A percentile compares a stretch with the other conserved stretches of the same genome.
Evolutionary conservation across 108 stramenopile species (phyloP).

Genomic region (Epithemia pelagica): DNA sequence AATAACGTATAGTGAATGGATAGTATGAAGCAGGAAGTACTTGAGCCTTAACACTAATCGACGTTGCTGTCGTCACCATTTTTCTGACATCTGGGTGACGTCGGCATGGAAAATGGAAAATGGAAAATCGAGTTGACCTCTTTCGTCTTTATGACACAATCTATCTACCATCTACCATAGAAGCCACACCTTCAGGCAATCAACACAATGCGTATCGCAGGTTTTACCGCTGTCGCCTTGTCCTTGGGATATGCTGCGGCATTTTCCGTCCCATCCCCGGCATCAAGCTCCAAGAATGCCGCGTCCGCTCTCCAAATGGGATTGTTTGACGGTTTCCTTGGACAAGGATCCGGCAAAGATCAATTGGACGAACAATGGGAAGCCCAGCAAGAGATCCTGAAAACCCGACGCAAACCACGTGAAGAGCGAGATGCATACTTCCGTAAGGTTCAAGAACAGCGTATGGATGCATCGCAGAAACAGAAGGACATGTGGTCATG

Average conservation of each 20-base stretch:
- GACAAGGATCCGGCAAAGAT: slow-evolving; percentile 46
- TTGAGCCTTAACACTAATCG: too few relatives aligned
- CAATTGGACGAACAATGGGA: slow-evolving; percentile 65
- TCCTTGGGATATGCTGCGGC: background rate
- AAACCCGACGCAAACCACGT: slow-evolving; percentile 45
- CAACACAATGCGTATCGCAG: too few relatives aligned
- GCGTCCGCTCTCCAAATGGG: slow-evolving; percentile 17
- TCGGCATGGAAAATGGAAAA: too few relatives aligned
- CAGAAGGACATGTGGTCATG: slow-evolving; percentile 82
- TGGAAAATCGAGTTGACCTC: too few relatives aligned
- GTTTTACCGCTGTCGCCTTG: too few relatives aligned
- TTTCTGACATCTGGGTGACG: too few relatives aligned
- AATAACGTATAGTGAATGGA: too few relatives aligned
- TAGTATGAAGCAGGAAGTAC: too few relatives aligned
- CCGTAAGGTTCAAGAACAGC: slow-evolving; percentile 56
- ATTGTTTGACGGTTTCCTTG: slow-evolving; percentile 39
- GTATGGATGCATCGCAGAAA: slow-evolving; percentile 54
- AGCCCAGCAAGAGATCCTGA: slow-evolving; percentile 71
- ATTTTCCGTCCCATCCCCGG: background rate
- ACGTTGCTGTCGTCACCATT: too few relatives aligned
- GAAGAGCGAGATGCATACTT: slow-evolving; percentile 73
- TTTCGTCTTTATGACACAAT: too few relatives aligned
- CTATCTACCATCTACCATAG: too few relatives aligned
- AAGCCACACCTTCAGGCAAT: too few relatives aligned
- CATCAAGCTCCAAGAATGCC: background rate